Evolutionary conservation across 176 grass and related monocot genomes (phyloP), one percentile per base, ranked within the genome.

Genomic region (Triticum monococcum): DNA sequence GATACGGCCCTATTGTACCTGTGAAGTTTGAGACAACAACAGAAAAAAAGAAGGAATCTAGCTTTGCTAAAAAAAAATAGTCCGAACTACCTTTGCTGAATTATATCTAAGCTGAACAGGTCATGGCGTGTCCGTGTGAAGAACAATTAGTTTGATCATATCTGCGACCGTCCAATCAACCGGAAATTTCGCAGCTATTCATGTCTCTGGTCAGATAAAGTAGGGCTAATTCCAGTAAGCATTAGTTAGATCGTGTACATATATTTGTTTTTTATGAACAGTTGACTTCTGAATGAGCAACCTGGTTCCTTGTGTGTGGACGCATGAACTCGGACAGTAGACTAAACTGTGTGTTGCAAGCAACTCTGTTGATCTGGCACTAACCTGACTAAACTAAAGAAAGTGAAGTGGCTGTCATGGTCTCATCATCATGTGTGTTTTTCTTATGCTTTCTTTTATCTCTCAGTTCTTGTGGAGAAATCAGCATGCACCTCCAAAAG

Each of bases 361-460:
- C 72, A 54, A 77, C 17, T 77, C 46, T 56, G 73, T 77, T 77
- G 73, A 77, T 54, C 36, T 81, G 62, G 78, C 78, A 80, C 62
- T 32, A 48, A 45, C 35, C 33, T 41, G 46, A 64, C 3, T 30
- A 25, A 30, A 84, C 14, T 66, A 79, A 73, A 80, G 3, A 13
- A 80, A n/a, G 8, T n/a, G 9, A 1, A 66, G 73, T 87, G 89
- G 66, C 74, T 79, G 80, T 87, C 89, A 60, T 57, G 32, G 13
- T 89, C 68, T 66, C 82, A 75, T 73, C 56, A 57, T 87, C 59
- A 66, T 30, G 41, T 69, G 12, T 22, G 24, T 68, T 48, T 26
- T 31, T 56, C 32, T 14, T 81, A 69, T 22, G 28, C 8, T 26
- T n/a, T 26, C 16, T 33, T 16, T 61, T 28, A 48, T 71, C 43